Conservation (phyloP, 2,329 filamentous ascomycete species). For the Penicillium occitanis region DNA sequence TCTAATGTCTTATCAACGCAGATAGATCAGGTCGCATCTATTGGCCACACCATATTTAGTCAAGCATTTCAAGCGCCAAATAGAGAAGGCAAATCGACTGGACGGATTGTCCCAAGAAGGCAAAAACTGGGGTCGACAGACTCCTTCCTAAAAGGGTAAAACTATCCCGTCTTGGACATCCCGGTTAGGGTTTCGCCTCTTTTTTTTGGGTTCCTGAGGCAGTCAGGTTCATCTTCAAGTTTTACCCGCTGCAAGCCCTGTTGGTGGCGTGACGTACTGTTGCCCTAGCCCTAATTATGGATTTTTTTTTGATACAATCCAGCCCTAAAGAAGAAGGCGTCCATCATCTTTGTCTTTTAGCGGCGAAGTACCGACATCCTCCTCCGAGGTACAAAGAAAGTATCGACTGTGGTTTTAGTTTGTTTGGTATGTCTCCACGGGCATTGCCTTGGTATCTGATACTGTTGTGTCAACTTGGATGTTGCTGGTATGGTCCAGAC, state of each 20-base stretch:
- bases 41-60: background rate
- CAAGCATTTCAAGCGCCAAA: background rate
- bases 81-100: background rate
- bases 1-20: background rate
- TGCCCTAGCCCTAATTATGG: conserved; percentile 11
- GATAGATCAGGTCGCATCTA: background rate
- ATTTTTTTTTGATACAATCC: background rate
- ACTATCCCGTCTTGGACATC: conserved; percentile 13
- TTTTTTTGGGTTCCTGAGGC: conserved; percentile 5
- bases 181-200: conserved; percentile 6
- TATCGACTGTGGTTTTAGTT: background rate
- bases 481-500: background rate
- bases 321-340: background rate
- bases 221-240: background rate
- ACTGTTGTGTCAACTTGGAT: background rate
- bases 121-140: conserved; percentile 9
- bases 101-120: conserved; percentile 19
- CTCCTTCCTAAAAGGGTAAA: conserved; percentile 20
- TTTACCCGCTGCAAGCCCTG: background rate
- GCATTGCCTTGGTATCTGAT: background rate
- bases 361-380: background rate
- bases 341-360: background rate
- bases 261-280: background rate
- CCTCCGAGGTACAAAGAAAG: background rate
- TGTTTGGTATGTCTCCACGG: background rate